Base-by-base conservation (phyloP, 768 basidiomycete genomes). In the Russula compacta region DNA sequence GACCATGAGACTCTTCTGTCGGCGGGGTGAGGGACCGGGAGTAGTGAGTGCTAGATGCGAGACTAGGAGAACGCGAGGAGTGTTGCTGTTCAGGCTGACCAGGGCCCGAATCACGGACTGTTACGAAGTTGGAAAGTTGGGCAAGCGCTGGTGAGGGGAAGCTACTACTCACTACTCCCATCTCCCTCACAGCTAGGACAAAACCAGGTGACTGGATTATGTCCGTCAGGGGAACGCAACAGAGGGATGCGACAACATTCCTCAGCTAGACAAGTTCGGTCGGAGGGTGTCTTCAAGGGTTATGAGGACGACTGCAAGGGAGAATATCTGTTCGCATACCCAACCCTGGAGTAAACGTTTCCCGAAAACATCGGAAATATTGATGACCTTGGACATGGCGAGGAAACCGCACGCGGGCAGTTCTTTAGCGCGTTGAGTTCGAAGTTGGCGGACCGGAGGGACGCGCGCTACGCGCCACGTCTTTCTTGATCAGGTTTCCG, bases 21-120 rank as follows among this genome's bases (percentile, higher is more conserved):
- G 85, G 83, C 21, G 90, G 88, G 1, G 89, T 92, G 1, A 89
- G 89, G 47, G 83, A 74, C 17, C 83, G 79, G 35, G 88, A 87
- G 46, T 73, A 63, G 58, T 75, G 75, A 19, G 84, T 83, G 58
- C 74, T 75, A 4, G 81, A 81, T 8, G 80, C 78, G 38, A 72
- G 66, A 58, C 76, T 80, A 6, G 77, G 73, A 17, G 75, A 66
- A 6, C 77, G 73, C 15, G 67, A 66, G 44, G 43, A 51, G 51
- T 59, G 49, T 47, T 50, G 56, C 11, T 53, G 56, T 7, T 66
- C 57, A 12, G 44, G 53, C n/a, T n/a, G 53, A 32, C 43, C 46
- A 35, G n/a, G 55, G 46, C 29, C 40, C 33, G 17, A 59, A 43
- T 35, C 40, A 19, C 6, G n/a, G 15, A 38, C 65, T 61, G 58